These are phyloP conservation scores for Vaccinium darrowii DNA, from an alignment of 148 eudicot species.

Conservation along the genomic window DNA sequence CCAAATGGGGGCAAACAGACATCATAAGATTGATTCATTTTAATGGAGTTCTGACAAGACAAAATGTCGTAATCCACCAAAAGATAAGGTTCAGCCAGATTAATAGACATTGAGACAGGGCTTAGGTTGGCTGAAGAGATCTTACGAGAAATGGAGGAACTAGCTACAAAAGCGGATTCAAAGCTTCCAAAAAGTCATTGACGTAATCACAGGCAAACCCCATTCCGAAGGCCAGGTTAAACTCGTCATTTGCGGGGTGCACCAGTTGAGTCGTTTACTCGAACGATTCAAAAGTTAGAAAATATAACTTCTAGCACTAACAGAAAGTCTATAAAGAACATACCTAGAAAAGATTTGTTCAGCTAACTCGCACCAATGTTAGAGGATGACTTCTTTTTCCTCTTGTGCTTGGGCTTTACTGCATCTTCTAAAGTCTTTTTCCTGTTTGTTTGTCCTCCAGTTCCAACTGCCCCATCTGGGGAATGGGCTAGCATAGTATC, in stretches of 20 bases:
- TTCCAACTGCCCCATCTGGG: constrained; percentile 17
- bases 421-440: constrained; percentile 60
- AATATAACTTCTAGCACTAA: background rate
- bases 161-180: too few relatives aligned
- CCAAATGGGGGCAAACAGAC: background rate
- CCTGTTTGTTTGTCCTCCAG: constrained; percentile 17
- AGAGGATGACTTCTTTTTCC: constrained; percentile 51
- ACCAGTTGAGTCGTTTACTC: background rate
- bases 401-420: constrained; percentile 65
- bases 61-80: background rate
- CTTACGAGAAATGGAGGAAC: too few relatives aligned
- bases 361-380: constrained; percentile 30
- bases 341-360: constrained; percentile 8
- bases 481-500: constrained; percentile 18
- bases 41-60: background rate
- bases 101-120: background rate
- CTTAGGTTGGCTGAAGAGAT: background rate
- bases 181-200: too few relatives aligned
- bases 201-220: background rate
- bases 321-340: background rate
- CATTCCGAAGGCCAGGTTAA: constrained; percentile 6
- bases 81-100: background rate
- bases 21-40: background rate
- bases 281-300: background rate
- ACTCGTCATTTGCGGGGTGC: background rate